Evolutionary conservation across 2,329 filamentous ascomycete species (phyloP).

Genomic region (Stagonosporopsis vannaccii): DNA sequence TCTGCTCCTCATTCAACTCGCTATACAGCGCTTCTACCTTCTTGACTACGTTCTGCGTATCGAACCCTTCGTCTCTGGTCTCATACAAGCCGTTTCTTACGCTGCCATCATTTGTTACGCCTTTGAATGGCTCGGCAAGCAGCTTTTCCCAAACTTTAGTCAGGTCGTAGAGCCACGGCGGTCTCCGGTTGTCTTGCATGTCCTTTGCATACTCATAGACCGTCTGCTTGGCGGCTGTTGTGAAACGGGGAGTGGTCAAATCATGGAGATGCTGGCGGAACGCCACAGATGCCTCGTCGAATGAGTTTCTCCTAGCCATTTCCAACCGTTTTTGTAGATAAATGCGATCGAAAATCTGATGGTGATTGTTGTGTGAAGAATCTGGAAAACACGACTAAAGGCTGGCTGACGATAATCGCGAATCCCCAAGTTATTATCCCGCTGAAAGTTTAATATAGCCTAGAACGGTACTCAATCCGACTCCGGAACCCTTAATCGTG

Average conservation of each 20-base stretch:
- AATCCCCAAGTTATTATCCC: background rate
- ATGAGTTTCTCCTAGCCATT: conserved; percentile 34
- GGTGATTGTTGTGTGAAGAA: background rate
- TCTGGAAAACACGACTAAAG: background rate
- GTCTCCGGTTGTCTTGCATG: conserved; percentile 65
- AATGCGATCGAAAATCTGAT: background rate
- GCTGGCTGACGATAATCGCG: background rate
- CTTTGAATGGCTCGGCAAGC: conserved; percentile 70
- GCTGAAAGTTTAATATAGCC: background rate
- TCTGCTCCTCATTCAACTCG: conserved; percentile 59
- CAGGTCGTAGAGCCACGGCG: conserved; percentile 67
- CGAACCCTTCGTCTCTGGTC: conserved; percentile 69
- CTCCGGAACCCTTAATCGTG: conserved; percentile 1
- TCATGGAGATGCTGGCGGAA: conserved; percentile 71
- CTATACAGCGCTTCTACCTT: conserved; percentile 58
- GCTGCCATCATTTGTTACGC: conserved; percentile 72
- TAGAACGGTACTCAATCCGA: background rate
- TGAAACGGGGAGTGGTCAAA: conserved; percentile 67
- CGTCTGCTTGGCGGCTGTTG: conserved; percentile 67
- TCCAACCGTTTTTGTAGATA: background rate
- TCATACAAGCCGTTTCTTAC: conserved; percentile 64
- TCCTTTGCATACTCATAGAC: conserved; percentile 67
- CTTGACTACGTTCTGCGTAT: conserved; percentile 64
- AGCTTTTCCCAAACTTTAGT: conserved; percentile 49
- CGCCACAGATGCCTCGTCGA: conserved; percentile 36